Evolutionary conservation across 352 stramenopile genomes (phyloP), one percentile per base, ranked within the genome.

Genomic region (Pythium inflatum): DNA sequence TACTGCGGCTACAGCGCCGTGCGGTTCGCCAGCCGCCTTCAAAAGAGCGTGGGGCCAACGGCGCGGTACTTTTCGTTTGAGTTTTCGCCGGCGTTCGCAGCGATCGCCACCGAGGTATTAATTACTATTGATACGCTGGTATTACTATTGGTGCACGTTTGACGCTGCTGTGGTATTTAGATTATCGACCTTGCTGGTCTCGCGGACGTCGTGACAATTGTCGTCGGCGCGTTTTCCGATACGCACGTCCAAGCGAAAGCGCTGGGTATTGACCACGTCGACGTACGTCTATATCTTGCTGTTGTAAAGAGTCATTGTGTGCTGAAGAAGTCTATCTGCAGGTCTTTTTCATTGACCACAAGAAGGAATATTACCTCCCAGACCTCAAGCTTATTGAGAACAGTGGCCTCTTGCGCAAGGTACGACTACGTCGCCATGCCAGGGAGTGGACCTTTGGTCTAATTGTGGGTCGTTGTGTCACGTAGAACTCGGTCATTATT

Each of bases 61-160:
- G 62, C 74, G 36, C 70, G 68, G 43, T 80, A 80, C 45, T 85
- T 78, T 58, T 84, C 80, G 36, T 84, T 88, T 38, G 80, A 86
- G 59, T 76, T 78, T 27, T 76, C 69, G 0, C 67, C 75, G 1
- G 53, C 8, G 53, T 46, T 7, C 33, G 36, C 4, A 27, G 22
- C n/a, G n/a, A n/a, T n/a, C n/a, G n/a, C n/a, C n/a, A n/a, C n/a
- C n/a, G n/a, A n/a, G n/a, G n/a, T n/a, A n/a, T n/a, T n/a, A n/a
- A n/a, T n/a, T n/a, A n/a, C n/a, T n/a, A n/a, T n/a, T n/a, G n/a
- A n/a, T n/a, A n/a, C n/a, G n/a, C n/a, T n/a, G n/a, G n/a, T n/a
- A n/a, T n/a, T n/a, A n/a, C n/a, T n/a, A n/a, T n/a, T n/a, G n/a
- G n/a, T n/a, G n/a, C n/a, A n/a, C n/a, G n/a, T n/a, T n/a, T n/a